Conservation (phyloP, 257 asterid species). For the Paulownia fortunei region DNA sequence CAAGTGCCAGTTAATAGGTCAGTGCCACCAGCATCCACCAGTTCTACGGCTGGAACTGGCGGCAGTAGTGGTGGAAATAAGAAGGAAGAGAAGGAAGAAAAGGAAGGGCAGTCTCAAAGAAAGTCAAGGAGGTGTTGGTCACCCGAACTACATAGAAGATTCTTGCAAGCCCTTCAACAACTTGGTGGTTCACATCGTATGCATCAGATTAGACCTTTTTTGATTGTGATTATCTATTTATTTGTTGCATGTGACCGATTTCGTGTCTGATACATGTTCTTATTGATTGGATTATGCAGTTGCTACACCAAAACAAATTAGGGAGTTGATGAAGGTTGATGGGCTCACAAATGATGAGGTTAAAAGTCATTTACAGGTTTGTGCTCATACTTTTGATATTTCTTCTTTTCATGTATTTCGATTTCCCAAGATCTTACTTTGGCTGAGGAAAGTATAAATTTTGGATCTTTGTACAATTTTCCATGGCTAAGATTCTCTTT, state of each 20-base stretch:
- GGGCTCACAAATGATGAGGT: constrained; percentile 91
- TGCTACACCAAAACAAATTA: constrained; percentile 86
- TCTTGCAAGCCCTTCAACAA: constrained; percentile 70
- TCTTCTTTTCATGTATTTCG: not conserved
- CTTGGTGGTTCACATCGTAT: constrained; percentile 90
- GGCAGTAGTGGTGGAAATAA: constrained; percentile 42
- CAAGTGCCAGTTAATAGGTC: constrained; percentile 15
- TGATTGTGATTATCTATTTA: not conserved
- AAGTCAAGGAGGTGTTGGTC: constrained; percentile 88
- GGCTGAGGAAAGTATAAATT: not conserved
- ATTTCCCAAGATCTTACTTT: not conserved
- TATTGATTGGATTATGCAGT: constrained; percentile 45
- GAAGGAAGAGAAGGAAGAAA: constrained; percentile 45
- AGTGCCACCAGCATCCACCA: constrained; percentile 47
- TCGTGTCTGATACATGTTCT: not conserved
- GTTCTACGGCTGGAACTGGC: constrained; percentile 64
- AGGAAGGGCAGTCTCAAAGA: constrained; percentile 55
- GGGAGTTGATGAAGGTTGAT: constrained; percentile 82
- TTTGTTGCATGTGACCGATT: not conserved
- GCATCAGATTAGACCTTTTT: not conserved
- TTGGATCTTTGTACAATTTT: constrained; percentile 25
- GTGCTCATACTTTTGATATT: not conserved
- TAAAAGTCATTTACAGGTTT: constrained; percentile 88
- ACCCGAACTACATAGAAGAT: constrained; percentile 67
- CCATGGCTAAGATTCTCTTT: constrained; percentile 19